These are phyloP conservation scores for Collybiopsis confluens DNA, from an alignment of 768 basidiomycete genomes.

Conservation along the genomic window DNA sequence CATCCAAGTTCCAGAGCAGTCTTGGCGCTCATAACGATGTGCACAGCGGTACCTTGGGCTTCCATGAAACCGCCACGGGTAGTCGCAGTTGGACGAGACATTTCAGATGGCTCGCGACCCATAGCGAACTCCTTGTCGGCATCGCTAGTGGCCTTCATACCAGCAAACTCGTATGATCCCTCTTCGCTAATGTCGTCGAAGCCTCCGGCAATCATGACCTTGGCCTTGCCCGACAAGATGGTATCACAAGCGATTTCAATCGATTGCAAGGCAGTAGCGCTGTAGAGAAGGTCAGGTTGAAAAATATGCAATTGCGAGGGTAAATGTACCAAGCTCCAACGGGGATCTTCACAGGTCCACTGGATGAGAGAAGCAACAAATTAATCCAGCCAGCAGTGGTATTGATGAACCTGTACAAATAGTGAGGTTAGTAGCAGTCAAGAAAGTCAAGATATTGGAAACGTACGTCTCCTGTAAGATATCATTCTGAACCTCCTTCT, in stretches of 20 bases:
- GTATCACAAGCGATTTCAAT: slow-evolving; percentile 98
- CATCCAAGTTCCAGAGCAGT: slow-evolving; percentile 93
- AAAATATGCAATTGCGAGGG: not conserved
- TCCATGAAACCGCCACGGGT: slow-evolving; percentile 99
- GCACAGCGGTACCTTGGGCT: slow-evolving; percentile 92
- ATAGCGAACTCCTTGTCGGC: slow-evolving; percentile 97
- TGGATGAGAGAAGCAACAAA: slow-evolving; percentile 88
- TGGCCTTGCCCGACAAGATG: slow-evolving; percentile 91
- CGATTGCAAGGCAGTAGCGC: slow-evolving; percentile 96
- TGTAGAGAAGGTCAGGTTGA: slow-evolving; percentile 22
- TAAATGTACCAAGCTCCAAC: slow-evolving; percentile 89
- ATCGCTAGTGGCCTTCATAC: slow-evolving; percentile 99
- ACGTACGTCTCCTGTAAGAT: slow-evolving; percentile 96
- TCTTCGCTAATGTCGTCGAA: slow-evolving; percentile 99
- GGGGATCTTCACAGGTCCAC: slow-evolving; percentile 97
- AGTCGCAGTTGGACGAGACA: slow-evolving; percentile 95
- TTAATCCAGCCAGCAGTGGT: slow-evolving; percentile 99
- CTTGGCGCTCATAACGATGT: slow-evolving; percentile 95
- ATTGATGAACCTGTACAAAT: slow-evolving; percentile 82
- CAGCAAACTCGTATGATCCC: slow-evolving; percentile 98
- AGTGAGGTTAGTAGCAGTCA: slow-evolving; percentile 1
- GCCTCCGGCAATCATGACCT: slow-evolving; percentile 98
- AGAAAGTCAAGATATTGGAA: not conserved
- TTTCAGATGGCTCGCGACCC: slow-evolving; percentile 98
- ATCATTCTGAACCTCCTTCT: slow-evolving; percentile 97